Base-by-base conservation (phyloP, 2,329 filamentous ascomycete species). In the Claviceps humidiphila region DNA sequence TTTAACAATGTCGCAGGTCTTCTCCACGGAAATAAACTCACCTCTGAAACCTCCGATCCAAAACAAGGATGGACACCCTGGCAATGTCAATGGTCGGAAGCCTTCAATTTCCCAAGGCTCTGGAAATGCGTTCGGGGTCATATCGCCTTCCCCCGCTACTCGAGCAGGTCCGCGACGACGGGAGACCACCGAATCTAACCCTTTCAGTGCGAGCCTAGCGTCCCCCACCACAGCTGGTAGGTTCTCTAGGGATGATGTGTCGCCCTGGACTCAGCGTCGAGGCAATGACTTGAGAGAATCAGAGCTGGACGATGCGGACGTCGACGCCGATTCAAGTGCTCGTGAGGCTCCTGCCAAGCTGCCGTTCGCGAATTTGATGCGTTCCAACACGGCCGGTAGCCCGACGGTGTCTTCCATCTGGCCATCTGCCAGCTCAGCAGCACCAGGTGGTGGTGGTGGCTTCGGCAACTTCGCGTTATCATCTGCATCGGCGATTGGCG, bases 401-500 rank as follows among this genome's bases (percentile, higher is more conserved):
- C 60, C 70, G 1, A 69, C 65, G 4, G 73, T 77, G 56, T 71
- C 70, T 22, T 61, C 65, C 14, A 75, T 69, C 8, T 71, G 69
- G 69, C 65, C 67, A 20, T 60, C 67, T 4, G 65, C 78, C 14
- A 75, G 80, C 22, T 78, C 80, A 51, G 74, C 74, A 49, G 77
- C 83, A 44, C 77, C 80, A 13, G 81, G 87, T 59, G 81, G 87
- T 59, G 77, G 83, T 6, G 89, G 91, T 38, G 84, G 84, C 22
- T 98, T 98, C 68, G 91, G 91, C 11, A 93, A 83, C 61, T 97
- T 97, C 66, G 84, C 86, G n/a, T 67, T 94, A 50, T 68, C 71
- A 47, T 68, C 78, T 34, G 74, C 76, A 38, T 73, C 78, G 17
- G 69, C 77, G 6, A 73, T 80, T 34, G 72, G 76, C 4, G 88